A percentile compares a stretch with the other conserved stretches of the same genome.
phyloP scores from a whole-genome alignment of 2,329 filamentous ascomycete species.

The Aspergillus japonicus region DNA sequence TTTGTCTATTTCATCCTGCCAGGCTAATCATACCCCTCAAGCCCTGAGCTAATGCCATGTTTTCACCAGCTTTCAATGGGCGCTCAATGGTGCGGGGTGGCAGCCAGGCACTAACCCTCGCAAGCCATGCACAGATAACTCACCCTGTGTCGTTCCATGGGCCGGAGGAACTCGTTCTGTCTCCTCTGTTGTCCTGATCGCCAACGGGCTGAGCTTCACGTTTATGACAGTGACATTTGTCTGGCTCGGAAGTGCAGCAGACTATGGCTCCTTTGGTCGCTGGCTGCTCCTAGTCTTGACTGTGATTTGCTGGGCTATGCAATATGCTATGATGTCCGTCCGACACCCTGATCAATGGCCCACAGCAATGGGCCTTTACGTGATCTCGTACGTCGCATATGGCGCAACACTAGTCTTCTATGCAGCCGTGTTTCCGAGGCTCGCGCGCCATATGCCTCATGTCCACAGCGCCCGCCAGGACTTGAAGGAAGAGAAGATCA shows the following conservation, averaged over 20 bases:
- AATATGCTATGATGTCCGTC: conserved; percentile 44
- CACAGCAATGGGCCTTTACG: conserved; percentile 42
- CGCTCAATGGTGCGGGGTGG: conserved; percentile 39
- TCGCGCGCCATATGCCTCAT: conserved; percentile 43
- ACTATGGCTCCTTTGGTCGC: conserved; percentile 44
- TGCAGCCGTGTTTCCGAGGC: conserved; percentile 41
- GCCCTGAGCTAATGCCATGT: background rate
- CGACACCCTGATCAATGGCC: conserved; percentile 41
- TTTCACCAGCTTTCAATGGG: conserved; percentile 39
- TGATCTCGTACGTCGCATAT: conserved; percentile 43
- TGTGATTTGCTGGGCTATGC: conserved; percentile 42
- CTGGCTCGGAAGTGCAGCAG: conserved; percentile 43
- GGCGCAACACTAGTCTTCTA: conserved; percentile 45
- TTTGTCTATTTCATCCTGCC: conserved; percentile 11
- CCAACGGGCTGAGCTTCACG: conserved; percentile 44
- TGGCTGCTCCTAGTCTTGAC: conserved; percentile 44
- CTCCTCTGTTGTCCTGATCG: conserved; percentile 42
- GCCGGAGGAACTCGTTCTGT: conserved; percentile 38
- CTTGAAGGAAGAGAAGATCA: conserved; percentile 39
- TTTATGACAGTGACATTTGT: conserved; percentile 47
- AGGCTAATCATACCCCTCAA: background rate
- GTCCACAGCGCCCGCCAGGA: conserved; percentile 44
- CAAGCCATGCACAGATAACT: conserved; percentile 31
- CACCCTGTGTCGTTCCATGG: conserved; percentile 43
- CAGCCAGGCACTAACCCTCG: conserved; percentile 38